These are phyloP conservation scores for Linnemannia hyalina DNA, from an alignment of 192 early-diverging fungal species.

Conservation along the genomic window DNA sequence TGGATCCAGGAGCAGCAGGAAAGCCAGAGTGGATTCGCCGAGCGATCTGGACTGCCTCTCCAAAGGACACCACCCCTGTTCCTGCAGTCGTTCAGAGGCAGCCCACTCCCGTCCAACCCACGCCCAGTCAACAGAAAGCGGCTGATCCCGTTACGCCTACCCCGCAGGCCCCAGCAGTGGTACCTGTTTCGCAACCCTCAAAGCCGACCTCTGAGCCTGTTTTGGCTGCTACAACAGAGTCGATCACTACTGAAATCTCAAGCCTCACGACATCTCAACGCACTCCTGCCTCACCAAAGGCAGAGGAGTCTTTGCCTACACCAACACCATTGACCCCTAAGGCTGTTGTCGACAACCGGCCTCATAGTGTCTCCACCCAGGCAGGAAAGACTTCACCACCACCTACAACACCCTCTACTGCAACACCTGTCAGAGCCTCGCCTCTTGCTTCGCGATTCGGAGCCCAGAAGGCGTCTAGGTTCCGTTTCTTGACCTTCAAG, in stretches of 20 bases:
- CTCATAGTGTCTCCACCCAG: background rate
- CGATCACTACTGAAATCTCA: background rate
- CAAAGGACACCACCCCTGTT: constrained; percentile 1
- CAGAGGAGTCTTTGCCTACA: background rate
- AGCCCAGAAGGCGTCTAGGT: constrained; percentile 56
- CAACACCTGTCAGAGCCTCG: constrained; percentile 52
- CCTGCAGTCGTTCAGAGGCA: background rate
- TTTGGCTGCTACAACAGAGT: background rate
- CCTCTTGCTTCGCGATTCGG: constrained; percentile 62
- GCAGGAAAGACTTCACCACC: constrained; percentile 4
- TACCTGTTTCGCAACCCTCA: background rate
- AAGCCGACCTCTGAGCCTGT: background rate
- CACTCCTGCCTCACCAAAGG: background rate
- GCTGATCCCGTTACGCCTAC: background rate
- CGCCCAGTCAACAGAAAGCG: background rate
- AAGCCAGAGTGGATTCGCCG: constrained; percentile 27
- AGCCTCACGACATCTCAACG: background rate
- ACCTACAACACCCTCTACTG: constrained; percentile 25
- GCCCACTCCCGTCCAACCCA: background rate
- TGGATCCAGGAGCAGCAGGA: constrained; percentile 64
- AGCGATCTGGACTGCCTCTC: background rate
- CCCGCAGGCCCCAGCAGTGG: background rate
- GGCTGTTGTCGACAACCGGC: background rate
- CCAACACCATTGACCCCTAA: background rate
- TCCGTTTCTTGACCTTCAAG: constrained; percentile 72